A percentile compares a stretch with the other conserved stretches of the same genome.
Evolutionary conservation across 2,329 filamentous ascomycete species (phyloP).

Genomic region (Colletotrichum spinosum): DNA sequence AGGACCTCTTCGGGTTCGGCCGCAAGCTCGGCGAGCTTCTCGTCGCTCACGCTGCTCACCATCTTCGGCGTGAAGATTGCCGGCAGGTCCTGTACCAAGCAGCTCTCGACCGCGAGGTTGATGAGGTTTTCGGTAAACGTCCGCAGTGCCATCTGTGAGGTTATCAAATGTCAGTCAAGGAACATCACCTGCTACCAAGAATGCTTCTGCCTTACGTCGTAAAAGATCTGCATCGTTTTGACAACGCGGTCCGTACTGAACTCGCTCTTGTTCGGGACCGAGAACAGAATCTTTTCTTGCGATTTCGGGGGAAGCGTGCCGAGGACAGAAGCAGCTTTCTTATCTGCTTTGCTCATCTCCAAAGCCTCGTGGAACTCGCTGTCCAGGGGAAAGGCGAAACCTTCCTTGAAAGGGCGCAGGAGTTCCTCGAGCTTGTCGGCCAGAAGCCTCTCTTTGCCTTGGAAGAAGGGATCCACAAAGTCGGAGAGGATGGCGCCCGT

Average conservation of each 20-base stretch:
- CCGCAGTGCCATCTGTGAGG: constrained; percentile 51
- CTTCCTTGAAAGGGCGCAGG: constrained; percentile 49
- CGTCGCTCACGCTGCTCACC: constrained; percentile 50
- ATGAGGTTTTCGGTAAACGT: constrained; percentile 61
- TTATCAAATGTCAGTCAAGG: not conserved
- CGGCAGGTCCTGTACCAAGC: constrained; percentile 55
- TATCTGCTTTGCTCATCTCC: not conserved
- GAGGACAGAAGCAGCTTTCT: not conserved
- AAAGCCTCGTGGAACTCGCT: constrained; percentile 43
- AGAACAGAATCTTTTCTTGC: constrained; percentile 25
- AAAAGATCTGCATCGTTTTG: constrained; percentile 58
- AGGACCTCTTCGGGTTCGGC: constrained; percentile 46
- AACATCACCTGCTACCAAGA: not conserved
- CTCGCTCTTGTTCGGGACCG: constrained; percentile 32
- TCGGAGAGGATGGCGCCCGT: constrained; percentile 41
- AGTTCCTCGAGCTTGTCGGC: constrained; percentile 53
- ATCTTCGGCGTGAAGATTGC: constrained; percentile 53
- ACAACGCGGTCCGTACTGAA: constrained; percentile 54
- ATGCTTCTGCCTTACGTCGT: constrained; percentile 48
- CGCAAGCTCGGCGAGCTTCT: constrained; percentile 43
- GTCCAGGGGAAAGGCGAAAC: constrained; percentile 48
- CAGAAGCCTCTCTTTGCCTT: constrained; percentile 45
- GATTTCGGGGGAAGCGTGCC: not conserved
- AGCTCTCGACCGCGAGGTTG: constrained; percentile 61
- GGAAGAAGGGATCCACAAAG: constrained; percentile 47